Evolutionary conservation across 1,284 basidiomycete species (phyloP).

Genomic region (Fistulina hepatica): DNA sequence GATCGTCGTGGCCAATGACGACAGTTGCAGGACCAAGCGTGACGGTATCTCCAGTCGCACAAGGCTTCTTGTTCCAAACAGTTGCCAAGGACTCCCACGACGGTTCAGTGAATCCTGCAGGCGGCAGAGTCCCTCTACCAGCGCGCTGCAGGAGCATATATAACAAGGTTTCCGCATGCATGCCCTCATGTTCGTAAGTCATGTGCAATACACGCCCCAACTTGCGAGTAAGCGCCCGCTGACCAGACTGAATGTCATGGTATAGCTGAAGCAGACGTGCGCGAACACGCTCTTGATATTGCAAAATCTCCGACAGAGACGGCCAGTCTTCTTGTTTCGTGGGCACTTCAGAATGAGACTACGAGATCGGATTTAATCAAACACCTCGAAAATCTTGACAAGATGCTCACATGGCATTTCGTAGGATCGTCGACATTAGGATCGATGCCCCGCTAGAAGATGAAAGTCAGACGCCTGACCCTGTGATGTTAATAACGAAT

Average conservation of each 20-base stretch:
- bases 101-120: slow-evolving; percentile 65
- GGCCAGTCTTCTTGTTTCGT: slow-evolving; percentile 81
- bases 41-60: slow-evolving; percentile 33
- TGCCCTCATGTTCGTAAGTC: slow-evolving; percentile 81
- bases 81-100: slow-evolving; percentile 62
- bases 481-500: slow-evolving; percentile 9
- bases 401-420: slow-evolving; percentile 60
- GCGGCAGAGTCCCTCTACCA: slow-evolving; percentile 68
- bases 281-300: slow-evolving; percentile 70
- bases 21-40: slow-evolving; percentile 53
- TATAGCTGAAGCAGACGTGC: slow-evolving; percentile 66
- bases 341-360: slow-evolving; percentile 90
- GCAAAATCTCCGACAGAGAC: slow-evolving; percentile 56
- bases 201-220: slow-evolving; percentile 78
- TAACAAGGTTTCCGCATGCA: slow-evolving; percentile 84
- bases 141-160: slow-evolving; percentile 88
- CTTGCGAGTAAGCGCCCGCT: slow-evolving; percentile 48
- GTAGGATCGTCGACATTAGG: slow-evolving; percentile 86
- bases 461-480: slow-evolving; percentile 10
- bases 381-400: not conserved
- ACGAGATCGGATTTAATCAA: slow-evolving; percentile 4
- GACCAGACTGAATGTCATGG: slow-evolving; percentile 52
- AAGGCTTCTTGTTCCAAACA: slow-evolving; percentile 49
- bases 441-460: slow-evolving; percentile 81
- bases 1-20: slow-evolving; percentile 76